Base-by-base conservation (phyloP, 208 protist species). In the Leishmania turanica region DNA sequence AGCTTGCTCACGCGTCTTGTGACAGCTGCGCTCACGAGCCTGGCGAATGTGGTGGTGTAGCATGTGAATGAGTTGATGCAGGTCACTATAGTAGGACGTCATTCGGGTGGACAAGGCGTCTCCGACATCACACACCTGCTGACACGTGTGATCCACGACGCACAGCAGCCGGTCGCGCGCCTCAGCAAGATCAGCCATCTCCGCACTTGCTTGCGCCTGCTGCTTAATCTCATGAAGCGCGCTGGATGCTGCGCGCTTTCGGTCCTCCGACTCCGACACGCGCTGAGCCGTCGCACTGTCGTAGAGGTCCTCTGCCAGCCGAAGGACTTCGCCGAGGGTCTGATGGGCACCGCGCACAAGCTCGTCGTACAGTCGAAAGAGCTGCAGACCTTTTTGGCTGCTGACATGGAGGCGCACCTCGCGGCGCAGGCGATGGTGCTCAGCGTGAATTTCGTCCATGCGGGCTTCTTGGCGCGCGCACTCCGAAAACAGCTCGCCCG, bases 401-500 rank as follows among this genome's bases (percentile, higher is more conserved):
- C 87, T 94, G n/a, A 97, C 87, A 68, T 88, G 88, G 27, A 95
- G 85, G 24, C 92, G 90, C 17, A 96, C 91, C 66, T 96, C 90
- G 73, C 89, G 87, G 7, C 92, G 91, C 37, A 97, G 88, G 45
- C 83, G 73, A 11, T 94, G 84, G 78, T 93, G 84, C 60, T 91
- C 84, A 37, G 72, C 80, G 58, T 83, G 85, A 27, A 93, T 53
- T 27, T 77, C 80, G 21, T 84, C 77, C n/a, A 82, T 31, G 53
- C 81, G 77, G 27, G 71, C 60, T 54, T 85, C 82, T 40, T 79
- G 75, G 53, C 77, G 82, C 6, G 75, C 37, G 11, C 75, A 68
- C 40, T 69, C 31, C 21, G n/a, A 56, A 27, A 82, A 68, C n/a
- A 85, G 82, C 70, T 65, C 73, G n/a, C 80, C 54, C 0, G 71